Base-by-base conservation (phyloP, 805 yeast species). In the Candida mattraensis region DNA sequence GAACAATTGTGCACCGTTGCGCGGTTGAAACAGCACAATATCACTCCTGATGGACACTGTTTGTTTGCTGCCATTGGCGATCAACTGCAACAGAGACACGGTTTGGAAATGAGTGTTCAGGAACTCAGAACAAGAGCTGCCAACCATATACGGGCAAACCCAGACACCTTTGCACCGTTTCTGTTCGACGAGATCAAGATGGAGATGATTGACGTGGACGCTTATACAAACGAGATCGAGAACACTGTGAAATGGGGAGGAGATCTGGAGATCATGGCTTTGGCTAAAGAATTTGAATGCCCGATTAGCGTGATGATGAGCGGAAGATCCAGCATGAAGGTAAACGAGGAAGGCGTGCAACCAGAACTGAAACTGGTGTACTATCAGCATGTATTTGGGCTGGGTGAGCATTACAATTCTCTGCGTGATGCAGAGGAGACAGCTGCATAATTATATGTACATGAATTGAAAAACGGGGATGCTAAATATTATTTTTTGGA, bases 371-470 rank as follows among this genome's bases (percentile, higher is more conserved):
- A 76, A 45, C 54, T 91, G 39, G 95, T 87, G 0, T 91, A 80
- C 55, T 91, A 86, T 60, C 83, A 81, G 58, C 93, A 88, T 55
- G 75, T 78, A 11, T 91, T 78, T 58, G 93, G 96, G 0, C 70
- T 91, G 16, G 99, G 99, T 18, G 98, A 89, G 63, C 99, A 91
- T 64, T 91, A 91, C 61, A 91, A 91, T 57, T 87, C 96, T 2
- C 55, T 83, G 45, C 57, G 57, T 35, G 67, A 60, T 47, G 20
- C 16, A 8, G 30, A 24, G 17, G 19, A 5, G 8, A 9, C 15
- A 15, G 11, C 10, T 28, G 17, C 30, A 23, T 26, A 33, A 20
- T 14, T 7, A 16, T 30, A 35, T 28, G 26, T 38, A 20, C 19
- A 24, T 12, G 17, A n/a, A 3, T n/a, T 16, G 12, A 9, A 5